Conservation (phyloP, 2,329 filamentous ascomycete genomes). For the Albifimbria verrucaria region DNA sequence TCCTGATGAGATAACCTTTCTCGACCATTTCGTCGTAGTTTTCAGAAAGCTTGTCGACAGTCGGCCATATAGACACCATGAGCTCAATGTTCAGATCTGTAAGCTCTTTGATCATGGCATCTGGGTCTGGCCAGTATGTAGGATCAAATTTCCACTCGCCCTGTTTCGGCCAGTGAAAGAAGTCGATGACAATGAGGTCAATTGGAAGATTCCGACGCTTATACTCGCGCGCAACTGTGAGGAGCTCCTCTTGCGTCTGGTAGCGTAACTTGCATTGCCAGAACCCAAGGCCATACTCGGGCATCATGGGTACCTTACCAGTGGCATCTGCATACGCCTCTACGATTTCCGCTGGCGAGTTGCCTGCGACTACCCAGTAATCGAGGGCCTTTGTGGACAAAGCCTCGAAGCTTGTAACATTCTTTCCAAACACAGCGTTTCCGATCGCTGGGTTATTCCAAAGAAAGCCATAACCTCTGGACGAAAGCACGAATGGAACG, state of each 20-base stretch:
- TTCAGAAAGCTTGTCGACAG: conserved; percentile 55
- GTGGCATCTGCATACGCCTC: conserved; percentile 54
- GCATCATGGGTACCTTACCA: conserved; percentile 63
- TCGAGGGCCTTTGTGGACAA: conserved; percentile 55
- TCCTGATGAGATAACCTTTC: conserved; percentile 56
- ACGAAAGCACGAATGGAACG: conserved; percentile 60
- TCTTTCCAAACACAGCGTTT: conserved; percentile 57
- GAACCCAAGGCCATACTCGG: conserved; percentile 64
- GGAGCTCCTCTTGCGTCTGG: conserved; percentile 61
- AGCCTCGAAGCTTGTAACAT: conserved; percentile 60
- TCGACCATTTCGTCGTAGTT: conserved; percentile 62
- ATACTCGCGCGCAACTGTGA: conserved; percentile 59
- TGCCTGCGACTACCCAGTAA: conserved; percentile 61
- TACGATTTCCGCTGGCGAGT: conserved; percentile 52
- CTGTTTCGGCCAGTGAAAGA: conserved; percentile 65
- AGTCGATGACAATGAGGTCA: conserved; percentile 65
- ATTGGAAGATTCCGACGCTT: conserved; percentile 52
- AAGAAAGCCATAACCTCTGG: conserved; percentile 58
- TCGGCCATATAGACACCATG: conserved; percentile 70
- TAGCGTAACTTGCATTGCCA: conserved; percentile 68
- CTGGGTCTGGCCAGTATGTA: conserved; percentile 61
- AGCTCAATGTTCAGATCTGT: conserved; percentile 57
- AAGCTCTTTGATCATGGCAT: conserved; percentile 62
- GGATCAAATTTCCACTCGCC: conserved; percentile 67
- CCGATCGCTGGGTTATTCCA: conserved; percentile 67